Evolutionary conservation across 306 rosid species (phyloP).

Genomic region (Prinsepia uniflora): DNA sequence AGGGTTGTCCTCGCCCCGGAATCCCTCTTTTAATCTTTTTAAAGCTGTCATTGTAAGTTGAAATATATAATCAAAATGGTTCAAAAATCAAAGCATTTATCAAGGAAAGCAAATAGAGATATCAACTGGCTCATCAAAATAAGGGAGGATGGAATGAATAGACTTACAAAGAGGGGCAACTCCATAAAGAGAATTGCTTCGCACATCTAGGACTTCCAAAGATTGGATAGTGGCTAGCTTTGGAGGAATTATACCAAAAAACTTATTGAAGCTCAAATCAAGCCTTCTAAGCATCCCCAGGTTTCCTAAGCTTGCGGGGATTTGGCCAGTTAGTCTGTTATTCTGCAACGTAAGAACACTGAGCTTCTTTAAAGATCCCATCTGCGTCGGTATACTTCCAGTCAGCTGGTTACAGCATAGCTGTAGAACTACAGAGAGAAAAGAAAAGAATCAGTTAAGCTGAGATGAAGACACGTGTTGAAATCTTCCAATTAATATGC

Average conservation of each 20-base stretch:
- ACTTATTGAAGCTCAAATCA: constrained; percentile 75
- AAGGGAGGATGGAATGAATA: constrained; percentile 2
- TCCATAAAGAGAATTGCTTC: constrained; percentile 73
- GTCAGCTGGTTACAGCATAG: constrained; percentile 71
- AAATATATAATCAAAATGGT: constrained; percentile 26
- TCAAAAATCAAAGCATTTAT: not conserved
- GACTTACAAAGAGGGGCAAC: constrained; percentile 63
- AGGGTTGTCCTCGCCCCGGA: constrained; percentile 65
- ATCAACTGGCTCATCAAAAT: not conserved
- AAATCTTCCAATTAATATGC: no score
- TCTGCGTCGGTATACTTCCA: constrained; percentile 58
- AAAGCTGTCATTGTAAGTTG: constrained; percentile 47
- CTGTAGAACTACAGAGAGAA: constrained; percentile 50
- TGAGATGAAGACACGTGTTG: not conserved
- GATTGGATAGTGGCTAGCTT: constrained; percentile 39
- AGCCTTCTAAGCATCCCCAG: constrained; percentile 51
- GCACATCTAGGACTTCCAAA: constrained; percentile 55
- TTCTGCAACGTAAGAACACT: constrained; percentile 63
- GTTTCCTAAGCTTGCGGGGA: constrained; percentile 66
- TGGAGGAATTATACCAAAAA: constrained; percentile 57
- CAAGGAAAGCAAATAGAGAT: not conserved
- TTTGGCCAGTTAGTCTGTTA: constrained; percentile 58
- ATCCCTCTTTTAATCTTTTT: constrained; percentile 56
- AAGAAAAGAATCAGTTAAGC: not conserved
- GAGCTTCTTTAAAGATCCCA: constrained; percentile 64